These are phyloP conservation scores for Spirogloea muscicola DNA, from an alignment of 139 green algal genomes.

Conservation along the genomic window DNA sequence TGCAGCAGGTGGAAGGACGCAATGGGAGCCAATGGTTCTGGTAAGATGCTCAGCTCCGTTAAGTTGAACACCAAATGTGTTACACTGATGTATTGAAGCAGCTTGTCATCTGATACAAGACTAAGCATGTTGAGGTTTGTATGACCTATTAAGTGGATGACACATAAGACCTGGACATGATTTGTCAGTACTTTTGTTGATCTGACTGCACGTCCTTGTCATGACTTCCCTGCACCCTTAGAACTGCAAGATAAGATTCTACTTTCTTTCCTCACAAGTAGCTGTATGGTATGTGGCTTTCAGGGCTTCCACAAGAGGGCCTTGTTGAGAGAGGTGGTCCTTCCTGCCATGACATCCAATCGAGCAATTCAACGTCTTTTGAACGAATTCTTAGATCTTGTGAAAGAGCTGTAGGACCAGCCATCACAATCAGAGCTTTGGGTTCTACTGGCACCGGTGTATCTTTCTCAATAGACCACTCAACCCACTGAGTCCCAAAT, in stretches of 20 bases:
- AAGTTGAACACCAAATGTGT: not conserved
- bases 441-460: too few relatives aligned
- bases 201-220: not conserved
- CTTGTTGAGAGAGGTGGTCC: slow-evolving; percentile 13
- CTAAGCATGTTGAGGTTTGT: not conserved
- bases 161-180: not conserved
- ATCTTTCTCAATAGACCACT: too few relatives aligned
- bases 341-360: slow-evolving; percentile 25
- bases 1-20: not conserved
- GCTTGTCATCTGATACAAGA: not conserved
- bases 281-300: not conserved
- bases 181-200: not conserved
- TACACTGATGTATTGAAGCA: not conserved
- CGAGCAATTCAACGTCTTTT: slow-evolving; percentile 18
- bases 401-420: slow-evolving; percentile 24
- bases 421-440: too few relatives aligned
- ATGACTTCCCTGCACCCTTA: not conserved
- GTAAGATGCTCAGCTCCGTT: not conserved
- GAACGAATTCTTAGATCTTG: slow-evolving; percentile 38
- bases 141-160: not conserved
- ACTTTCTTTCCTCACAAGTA: not conserved
- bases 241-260: not conserved
- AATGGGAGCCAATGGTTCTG: not conserved
- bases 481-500: too few relatives aligned
- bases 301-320: slow-evolving; percentile 28